Base-by-base conservation (phyloP, 1,284 basidiomycete genomes). In the Ceraceosorus bombacis region DNA sequence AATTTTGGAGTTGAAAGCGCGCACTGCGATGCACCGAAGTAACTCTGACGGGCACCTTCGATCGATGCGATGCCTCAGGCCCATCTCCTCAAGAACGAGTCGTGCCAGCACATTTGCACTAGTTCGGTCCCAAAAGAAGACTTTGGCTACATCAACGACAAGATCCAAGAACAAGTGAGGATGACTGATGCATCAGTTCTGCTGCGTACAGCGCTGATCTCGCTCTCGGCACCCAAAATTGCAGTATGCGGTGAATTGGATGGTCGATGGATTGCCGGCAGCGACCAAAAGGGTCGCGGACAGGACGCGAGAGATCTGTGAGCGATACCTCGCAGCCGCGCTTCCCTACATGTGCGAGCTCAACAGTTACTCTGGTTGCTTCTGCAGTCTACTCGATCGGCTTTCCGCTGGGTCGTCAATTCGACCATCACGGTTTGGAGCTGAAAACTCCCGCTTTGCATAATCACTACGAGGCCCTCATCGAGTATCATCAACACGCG, bases 181-280 rank as follows among this genome's bases (percentile, higher is more conserved):
- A 27, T 27, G 27, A 27, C 27, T 27, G 2, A 27, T 27, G 27
- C 27, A 27, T 27, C 27, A 27, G 27, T 3, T 27, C 3, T 27
- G 27, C 27, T 27, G 27, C 3, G 27, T 27, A 27, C 3, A 3
- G 27, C 27, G 27, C 27, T 27, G 27, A 27, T 27, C 27, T 27
- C 27, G 27, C 27, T 27, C 27, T 27, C 3, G 27, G 27, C 27
- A 27, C 27, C 27, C 27, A 27, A 27, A 27, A 27, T 3, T 27
- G 27, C 27, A 27, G 74, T 97, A 96, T 74, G 90, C 90, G 0
- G 80, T 96, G 64, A 96, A 96, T 75, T 94, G 92, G 86, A 85
- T 97, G 58, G 82, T 97, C 51, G 93, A 97, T 72, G 93, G 93
- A 4, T 83, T 97, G 43, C 94, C 94, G 4, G 90, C 89, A 6